These are phyloP conservation scores for Globisporangium uncinulatum DNA, from an alignment of 352 stramenopile species.

Conservation along the genomic window DNA sequence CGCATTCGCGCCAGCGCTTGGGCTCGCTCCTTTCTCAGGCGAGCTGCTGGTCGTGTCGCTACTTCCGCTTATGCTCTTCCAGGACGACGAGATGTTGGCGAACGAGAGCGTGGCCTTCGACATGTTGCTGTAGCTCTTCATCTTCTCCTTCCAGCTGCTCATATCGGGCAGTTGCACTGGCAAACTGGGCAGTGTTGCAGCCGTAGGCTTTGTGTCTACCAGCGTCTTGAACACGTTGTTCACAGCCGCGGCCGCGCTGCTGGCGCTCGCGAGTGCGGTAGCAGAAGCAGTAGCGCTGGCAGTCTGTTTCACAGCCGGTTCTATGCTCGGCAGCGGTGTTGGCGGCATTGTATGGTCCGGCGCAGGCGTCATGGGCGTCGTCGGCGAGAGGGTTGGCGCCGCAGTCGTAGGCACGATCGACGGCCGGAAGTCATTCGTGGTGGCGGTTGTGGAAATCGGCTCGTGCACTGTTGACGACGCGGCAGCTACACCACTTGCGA, in stretches of 20 bases:
- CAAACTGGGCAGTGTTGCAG: conserved; percentile 13
- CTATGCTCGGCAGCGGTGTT: conserved; percentile 19
- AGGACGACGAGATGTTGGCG: conserved; percentile 30
- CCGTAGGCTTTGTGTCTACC: conserved; percentile 22
- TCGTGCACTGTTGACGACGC: not conserved
- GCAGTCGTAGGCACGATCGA: conserved; percentile 6
- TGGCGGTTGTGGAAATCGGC: not conserved
- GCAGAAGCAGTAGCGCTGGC: not conserved
- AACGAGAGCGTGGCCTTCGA: conserved; percentile 34
- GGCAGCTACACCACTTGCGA: not conserved
- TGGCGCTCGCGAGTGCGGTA: not conserved
- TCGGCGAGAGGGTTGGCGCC: conserved; percentile 12
- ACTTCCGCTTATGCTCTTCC: conserved; percentile 34
- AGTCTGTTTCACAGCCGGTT: not conserved
- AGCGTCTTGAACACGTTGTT: conserved; percentile 34
- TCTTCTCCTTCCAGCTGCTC: conserved; percentile 39
- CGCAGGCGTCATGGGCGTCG: conserved; percentile 31
- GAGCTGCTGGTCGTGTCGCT: conserved; percentile 7
- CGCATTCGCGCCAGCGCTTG: conserved; percentile 15
- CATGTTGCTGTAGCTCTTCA: conserved; percentile 28
- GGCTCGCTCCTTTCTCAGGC: conserved; percentile 5
- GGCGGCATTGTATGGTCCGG: conserved; percentile 25
- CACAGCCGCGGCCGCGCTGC: conserved; percentile 14
- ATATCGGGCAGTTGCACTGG: conserved; percentile 28
- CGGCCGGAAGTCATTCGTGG: conserved; percentile 5